Conservation (phyloP, 2,329 filamentous ascomycete genomes). For the Ophiosphaerella narmari region DNA sequence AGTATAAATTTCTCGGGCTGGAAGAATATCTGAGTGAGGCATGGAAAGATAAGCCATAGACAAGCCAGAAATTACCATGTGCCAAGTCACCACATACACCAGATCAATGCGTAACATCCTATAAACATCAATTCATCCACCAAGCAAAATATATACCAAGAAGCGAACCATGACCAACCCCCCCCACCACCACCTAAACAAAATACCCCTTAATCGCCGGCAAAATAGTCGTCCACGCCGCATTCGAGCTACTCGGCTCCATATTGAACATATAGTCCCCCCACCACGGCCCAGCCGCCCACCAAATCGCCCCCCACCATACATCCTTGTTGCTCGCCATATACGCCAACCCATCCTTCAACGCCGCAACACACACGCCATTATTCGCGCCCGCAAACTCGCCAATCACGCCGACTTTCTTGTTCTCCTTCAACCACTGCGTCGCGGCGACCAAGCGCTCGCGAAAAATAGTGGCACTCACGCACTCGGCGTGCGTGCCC, state of each 20-base stretch:
- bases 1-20: conserved; percentile 49
- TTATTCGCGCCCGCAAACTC: conserved; percentile 62
- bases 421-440: conserved; percentile 58
- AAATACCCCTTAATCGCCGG: conserved; percentile 46
- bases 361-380: conserved; percentile 53
- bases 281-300: conserved; percentile 61
- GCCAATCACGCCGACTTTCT: conserved; percentile 58
- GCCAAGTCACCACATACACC: too few relatives aligned
- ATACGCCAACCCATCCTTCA: conserved; percentile 56
- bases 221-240: conserved; percentile 46
- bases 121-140: too few relatives aligned
- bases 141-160: too few relatives aligned
- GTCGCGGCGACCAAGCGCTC: conserved; percentile 59
- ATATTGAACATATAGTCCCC: conserved; percentile 54
- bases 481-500: conserved; percentile 57
- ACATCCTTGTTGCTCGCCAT: conserved; percentile 57
- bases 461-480: conserved; percentile 58
- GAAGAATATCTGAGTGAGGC: conserved; percentile 51
- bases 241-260: conserved; percentile 53
- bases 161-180: too few relatives aligned
- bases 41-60: conserved; percentile 48
- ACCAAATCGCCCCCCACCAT: conserved; percentile 60
- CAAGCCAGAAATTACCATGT: too few relatives aligned
- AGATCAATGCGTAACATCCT: too few relatives aligned
- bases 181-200: conserved; percentile 7